A percentile compares a stretch with the other conserved stretches of the same genome.
Evolutionary conservation across 2,329 filamentous ascomycete species (phyloP).

Genomic region (Zymoseptoria pseudotritici): DNA sequence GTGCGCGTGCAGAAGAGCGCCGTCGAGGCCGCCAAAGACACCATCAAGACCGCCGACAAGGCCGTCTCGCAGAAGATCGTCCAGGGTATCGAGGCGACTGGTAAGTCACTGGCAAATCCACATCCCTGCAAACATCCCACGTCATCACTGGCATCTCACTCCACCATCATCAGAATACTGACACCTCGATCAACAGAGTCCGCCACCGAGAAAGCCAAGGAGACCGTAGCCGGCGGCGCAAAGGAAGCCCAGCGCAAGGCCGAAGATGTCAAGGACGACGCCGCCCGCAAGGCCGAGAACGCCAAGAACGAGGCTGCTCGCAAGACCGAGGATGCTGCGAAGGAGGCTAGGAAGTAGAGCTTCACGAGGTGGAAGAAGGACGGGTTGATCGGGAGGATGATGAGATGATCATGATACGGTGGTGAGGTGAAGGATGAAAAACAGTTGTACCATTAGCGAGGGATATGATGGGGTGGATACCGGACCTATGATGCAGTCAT

Average conservation of each 20-base stretch:
- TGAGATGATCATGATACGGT: not conserved
- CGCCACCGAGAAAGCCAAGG: slow-evolving; percentile 40
- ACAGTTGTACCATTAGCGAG: not conserved
- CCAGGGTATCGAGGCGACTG: slow-evolving; percentile 55
- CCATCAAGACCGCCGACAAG: slow-evolving; percentile 51
- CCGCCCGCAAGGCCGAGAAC: slow-evolving; percentile 36
- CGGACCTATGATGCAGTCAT: too few relatives aligned
- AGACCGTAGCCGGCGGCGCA: slow-evolving; percentile 24
- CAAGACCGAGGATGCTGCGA: slow-evolving; percentile 27
- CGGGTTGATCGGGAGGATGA: not conserved
- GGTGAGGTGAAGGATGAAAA: not conserved
- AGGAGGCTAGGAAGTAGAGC: slow-evolving; percentile 12
- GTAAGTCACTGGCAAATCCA: slow-evolving; percentile 37
- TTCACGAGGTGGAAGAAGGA: not conserved
- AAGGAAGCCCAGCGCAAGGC: slow-evolving; percentile 37
- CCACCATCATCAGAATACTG: not conserved
- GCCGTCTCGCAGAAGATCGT: slow-evolving; percentile 49
- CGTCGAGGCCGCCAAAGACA: slow-evolving; percentile 50
- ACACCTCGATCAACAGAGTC: slow-evolving; percentile 38
- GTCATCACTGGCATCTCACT: not conserved
- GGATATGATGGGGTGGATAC: too few relatives aligned
- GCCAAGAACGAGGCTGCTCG: slow-evolving; percentile 35
- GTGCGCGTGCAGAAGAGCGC: slow-evolving; percentile 43
- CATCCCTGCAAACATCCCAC: not conserved
- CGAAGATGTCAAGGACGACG: slow-evolving; percentile 33